These are phyloP conservation scores for Discostella stelligeroides DNA, from an alignment of 108 stramenopile genomes.

Conservation along the genomic window DNA sequence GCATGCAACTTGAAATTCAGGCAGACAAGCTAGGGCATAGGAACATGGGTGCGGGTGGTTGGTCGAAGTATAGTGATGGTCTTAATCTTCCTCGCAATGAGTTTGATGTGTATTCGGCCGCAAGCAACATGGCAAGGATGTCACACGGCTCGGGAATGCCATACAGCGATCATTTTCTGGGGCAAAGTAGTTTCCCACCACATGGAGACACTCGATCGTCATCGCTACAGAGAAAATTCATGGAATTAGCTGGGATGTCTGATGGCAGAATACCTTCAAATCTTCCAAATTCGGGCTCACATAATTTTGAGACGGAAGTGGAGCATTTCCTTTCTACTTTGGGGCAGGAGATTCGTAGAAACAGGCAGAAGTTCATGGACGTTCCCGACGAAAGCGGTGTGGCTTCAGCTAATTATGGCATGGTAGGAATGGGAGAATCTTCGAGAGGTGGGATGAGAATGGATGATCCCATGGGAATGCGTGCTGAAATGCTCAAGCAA, in stretches of 20 bases:
- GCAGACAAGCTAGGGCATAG: constrained; percentile 7
- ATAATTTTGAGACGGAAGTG: constrained; percentile 34
- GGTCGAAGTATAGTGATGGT: background rate
- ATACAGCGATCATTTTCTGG: background rate
- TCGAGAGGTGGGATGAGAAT: background rate
- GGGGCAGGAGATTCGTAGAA: constrained; percentile 22
- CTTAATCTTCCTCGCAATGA: background rate
- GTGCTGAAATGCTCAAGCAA: constrained; percentile 6
- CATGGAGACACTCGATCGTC: background rate
- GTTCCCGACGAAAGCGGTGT: constrained; percentile 2
- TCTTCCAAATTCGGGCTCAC: background rate
- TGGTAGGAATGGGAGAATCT: background rate
- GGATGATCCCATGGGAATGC: constrained; percentile 8
- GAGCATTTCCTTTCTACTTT: constrained; percentile 31
- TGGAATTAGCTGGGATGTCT: constrained; percentile 14
- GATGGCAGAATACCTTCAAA: background rate
- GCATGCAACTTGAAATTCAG: constrained; percentile 33
- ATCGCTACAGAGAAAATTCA: constrained; percentile 8
- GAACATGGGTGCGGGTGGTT: background rate
- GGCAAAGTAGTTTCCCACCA: constrained; percentile 2
- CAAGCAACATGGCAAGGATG: constrained; percentile 6
- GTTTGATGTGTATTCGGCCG: constrained; percentile 2
- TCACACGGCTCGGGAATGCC: background rate
- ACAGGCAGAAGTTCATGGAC: background rate
- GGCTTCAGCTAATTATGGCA: background rate